Evolutionary conservation across 1,284 basidiomycete genomes (phyloP).

Genomic region (Microbotryomycetes sp.): DNA sequence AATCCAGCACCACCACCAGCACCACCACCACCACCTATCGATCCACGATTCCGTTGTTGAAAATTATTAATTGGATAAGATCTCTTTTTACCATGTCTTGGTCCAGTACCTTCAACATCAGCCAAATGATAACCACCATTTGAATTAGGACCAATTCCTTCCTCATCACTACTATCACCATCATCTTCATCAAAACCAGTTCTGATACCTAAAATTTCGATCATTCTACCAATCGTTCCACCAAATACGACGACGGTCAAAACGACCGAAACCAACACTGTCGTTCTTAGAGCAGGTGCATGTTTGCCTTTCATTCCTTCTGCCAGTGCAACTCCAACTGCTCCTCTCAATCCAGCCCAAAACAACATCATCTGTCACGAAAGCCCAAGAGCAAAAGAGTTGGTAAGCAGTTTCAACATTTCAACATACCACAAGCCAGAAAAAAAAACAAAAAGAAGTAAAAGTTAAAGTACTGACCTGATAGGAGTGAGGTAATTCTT

Average conservation of each 20-base stretch:
- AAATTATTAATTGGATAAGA: not conserved
- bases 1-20: not conserved
- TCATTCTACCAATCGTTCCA: slow-evolving; percentile 92
- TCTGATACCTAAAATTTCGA: slow-evolving; percentile 91
- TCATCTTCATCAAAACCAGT: slow-evolving; percentile 82
- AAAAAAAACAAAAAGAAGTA: too few relatives aligned
- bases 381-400: not conserved
- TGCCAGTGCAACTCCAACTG: slow-evolving; percentile 93
- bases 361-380: slow-evolving; percentile 61
- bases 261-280: slow-evolving; percentile 92
- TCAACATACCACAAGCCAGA: too few relatives aligned
- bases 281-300: slow-evolving; percentile 82
- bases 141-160: slow-evolving; percentile 46
- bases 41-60: not conserved
- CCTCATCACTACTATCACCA: slow-evolving; percentile 74
- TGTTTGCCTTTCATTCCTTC: slow-evolving; percentile 86
- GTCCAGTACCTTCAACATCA: slow-evolving; percentile 1
- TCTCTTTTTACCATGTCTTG: not conserved
- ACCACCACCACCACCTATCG: too few relatives aligned
- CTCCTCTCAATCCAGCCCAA: slow-evolving; percentile 94
- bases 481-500: slow-evolving; percentile 89
- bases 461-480: slow-evolving; percentile 80
- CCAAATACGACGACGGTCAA: slow-evolving; percentile 93
- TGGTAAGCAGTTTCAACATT: not conserved
- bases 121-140: not conserved